These are phyloP conservation scores for Citrus maxima DNA, from an alignment of 345 rosid species.

Conservation along the genomic window DNA sequence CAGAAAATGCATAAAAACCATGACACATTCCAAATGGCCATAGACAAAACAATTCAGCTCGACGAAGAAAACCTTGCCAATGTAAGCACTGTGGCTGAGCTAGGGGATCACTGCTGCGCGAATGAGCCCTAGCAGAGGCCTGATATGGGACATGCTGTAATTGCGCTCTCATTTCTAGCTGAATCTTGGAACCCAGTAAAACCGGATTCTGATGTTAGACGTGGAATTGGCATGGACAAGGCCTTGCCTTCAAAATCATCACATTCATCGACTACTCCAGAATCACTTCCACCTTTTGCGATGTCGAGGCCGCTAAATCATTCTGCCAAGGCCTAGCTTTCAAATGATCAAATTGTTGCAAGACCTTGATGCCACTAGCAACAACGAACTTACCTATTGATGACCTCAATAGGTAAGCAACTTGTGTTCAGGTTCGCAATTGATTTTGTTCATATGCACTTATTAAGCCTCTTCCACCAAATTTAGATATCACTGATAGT, in stretches of 20 bases:
- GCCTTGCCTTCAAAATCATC: background rate
- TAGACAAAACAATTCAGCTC: slow-evolving; percentile 7
- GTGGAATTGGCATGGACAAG: slow-evolving; percentile 25
- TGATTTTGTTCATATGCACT: too few relatives aligned
- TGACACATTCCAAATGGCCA: slow-evolving; percentile 9
- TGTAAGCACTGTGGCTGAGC: slow-evolving; percentile 27
- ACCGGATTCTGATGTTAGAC: slow-evolving; percentile 23
- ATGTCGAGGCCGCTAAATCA: too few relatives aligned
- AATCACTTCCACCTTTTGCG: too few relatives aligned
- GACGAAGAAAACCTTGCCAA: slow-evolving; percentile 21
- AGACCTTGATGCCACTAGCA: too few relatives aligned
- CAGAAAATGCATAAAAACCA: slow-evolving; percentile 20
- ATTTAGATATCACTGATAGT: too few relatives aligned
- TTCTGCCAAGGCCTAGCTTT: too few relatives aligned
- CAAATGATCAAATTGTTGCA: too few relatives aligned
- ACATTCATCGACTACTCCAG: too few relatives aligned
- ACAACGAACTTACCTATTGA: too few relatives aligned
- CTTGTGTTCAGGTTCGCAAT: too few relatives aligned
- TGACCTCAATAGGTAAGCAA: too few relatives aligned
- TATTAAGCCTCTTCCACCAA: too few relatives aligned
- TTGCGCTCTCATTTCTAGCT: slow-evolving; percentile 22
- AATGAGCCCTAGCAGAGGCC: slow-evolving; percentile 25
- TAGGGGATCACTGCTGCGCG: slow-evolving; percentile 23
- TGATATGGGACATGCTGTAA: slow-evolving; percentile 31
- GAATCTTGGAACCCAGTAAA: slow-evolving; percentile 23